Evolutionary conservation across 2,329 filamentous ascomycete genomes (phyloP), one percentile per base, ranked within the genome.

Genomic region (Thelonectria blattea): DNA sequence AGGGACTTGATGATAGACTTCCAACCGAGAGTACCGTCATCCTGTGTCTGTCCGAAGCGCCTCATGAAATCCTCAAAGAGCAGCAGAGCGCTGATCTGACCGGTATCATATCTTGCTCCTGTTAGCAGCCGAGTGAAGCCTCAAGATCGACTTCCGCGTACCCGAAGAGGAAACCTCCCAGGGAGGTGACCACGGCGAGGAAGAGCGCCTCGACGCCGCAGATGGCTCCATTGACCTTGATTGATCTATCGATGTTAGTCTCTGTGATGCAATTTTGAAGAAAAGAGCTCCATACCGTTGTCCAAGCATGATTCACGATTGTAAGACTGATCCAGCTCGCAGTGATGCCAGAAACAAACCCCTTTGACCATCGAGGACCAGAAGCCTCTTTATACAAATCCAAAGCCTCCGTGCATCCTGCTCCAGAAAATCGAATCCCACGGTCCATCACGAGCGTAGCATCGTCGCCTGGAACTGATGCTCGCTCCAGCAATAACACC

Each of bases 111-210:
- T 45, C 85, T 37, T 37, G 11, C 15, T 12, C 34, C 11, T 37
- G 34, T 37, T 37, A 37, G 34, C 15, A 37, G 4, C 15, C 11
- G 7, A 14, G 11, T 14, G 7, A 37, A 15, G 34, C 4, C 11
- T 37, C 34, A 15, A 37, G 34, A 9, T 7, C 8, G 8, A 7
- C 27, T 30, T 30, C 27, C 14, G 34, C 34, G 6, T 14, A 37
- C 34, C 34, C 85, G 70, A 86, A 87, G 61, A 88, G 79, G 72
- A 85, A 85, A 37, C 83, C 85, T 62, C 85, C 85, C 46, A 88
- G 80, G 37, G 81, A 83, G 49, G 83, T 84, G 32, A 81, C 76
- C 24, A 79, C 73, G 51, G 82, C 83, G 20, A 86, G 66, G 48
- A 79, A 46, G 51, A 79, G 60, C n/a, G 77, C 68, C 65, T 79